A percentile compares a stretch with the other conserved stretches of the same genome.
phyloP scores from a whole-genome alignment of 352 stramenopile genomes.

The Globisporangium cederbergense region DNA sequence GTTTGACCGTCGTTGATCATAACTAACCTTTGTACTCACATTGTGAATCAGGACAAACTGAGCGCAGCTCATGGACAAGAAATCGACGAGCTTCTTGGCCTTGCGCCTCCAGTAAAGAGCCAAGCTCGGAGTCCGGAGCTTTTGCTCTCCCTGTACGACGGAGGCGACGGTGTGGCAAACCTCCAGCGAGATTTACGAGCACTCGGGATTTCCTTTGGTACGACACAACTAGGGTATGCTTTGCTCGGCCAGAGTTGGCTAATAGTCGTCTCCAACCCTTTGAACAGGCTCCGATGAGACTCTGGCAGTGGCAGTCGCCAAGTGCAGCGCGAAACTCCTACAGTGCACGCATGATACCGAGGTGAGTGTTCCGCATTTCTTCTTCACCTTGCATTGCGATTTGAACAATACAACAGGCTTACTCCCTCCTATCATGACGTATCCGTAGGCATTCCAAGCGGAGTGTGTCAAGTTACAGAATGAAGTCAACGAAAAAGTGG shows the following conservation, averaged over 20 bases:
- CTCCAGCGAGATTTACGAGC: conserved; percentile 36
- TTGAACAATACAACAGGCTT: neutral
- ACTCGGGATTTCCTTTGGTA: conserved; percentile 47
- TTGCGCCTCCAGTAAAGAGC: neutral
- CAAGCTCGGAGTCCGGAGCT: neutral
- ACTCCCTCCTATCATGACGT: neutral
- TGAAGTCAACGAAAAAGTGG: conserved; percentile 51
- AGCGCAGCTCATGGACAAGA: conserved; percentile 18
- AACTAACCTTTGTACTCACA: neutral
- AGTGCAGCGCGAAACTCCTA: conserved; percentile 23
- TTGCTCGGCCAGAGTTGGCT: too few relatives aligned
- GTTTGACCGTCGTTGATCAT: neutral
- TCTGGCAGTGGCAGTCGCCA: conserved; percentile 20
- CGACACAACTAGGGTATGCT: too few relatives aligned
- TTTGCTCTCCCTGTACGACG: conserved; percentile 34
- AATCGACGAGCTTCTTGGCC: conserved; percentile 23
- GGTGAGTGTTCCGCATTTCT: conserved; percentile 13
- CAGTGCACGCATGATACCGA: conserved; percentile 22
- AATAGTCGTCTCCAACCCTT: too few relatives aligned
- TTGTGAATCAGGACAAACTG: conserved; percentile 25
- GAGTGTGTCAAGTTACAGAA: conserved; percentile 33
- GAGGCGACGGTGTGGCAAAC: conserved; percentile 12
- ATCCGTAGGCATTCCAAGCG: conserved; percentile 29
- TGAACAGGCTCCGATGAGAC: conserved; percentile 21
- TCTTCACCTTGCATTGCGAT: neutral